Base-by-base conservation (phyloP, 2,329 filamentous ascomycete genomes). In the Botryotinia narcissicola region DNA sequence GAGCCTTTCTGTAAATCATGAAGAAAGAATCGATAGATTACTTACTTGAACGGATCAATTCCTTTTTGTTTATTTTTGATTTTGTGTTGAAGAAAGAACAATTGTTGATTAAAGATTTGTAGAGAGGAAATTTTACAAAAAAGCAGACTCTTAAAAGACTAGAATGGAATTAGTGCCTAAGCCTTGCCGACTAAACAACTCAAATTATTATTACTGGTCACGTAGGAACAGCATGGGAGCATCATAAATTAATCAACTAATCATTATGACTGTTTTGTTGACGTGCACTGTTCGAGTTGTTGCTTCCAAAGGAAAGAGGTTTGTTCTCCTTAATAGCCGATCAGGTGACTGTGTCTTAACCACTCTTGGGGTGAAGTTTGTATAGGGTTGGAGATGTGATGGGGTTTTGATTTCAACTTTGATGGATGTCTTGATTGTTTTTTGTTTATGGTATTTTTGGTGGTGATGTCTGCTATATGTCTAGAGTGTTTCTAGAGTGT, bases 321-420 rank as follows among this genome's bases (percentile, higher is more conserved):
- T 18, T 48, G 63, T 67, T 51, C 63, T 37, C 44, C 63, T 67
- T 46, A n/a, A n/a, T 67, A 67, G 22, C 63, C 63, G 63, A 67
- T 37, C 63, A 67, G 37, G 63, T 67, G 63, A 67, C 8, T 51
- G 20, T 66, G 8, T n/a, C 3, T n/a, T 37, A 22, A 51, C 7
- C 40, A n/a, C 22, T 37, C 37, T 37, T 67, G n/a, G 35, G 62
- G 32, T n/a, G 12, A n/a, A 10, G 44, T 46, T 37, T n/a, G 9
- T 18, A 22, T 40, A 12, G 32, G 37, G 37, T 25, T 51, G 10
- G 12, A 37, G 22, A 35, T 48, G 44, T 1, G 25, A 25, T 25
- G 9, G 16, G 44, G 37, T 29, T 14, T 46, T 35, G 20, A 35
- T 44, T 32, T 25, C 4, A 60, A 37, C 25, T 61, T 40, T 60